Evolutionary conservation across 768 basidiomycete genomes (phyloP), one percentile per base, ranked within the genome.

Genomic region (Lenzites betulinus): DNA sequence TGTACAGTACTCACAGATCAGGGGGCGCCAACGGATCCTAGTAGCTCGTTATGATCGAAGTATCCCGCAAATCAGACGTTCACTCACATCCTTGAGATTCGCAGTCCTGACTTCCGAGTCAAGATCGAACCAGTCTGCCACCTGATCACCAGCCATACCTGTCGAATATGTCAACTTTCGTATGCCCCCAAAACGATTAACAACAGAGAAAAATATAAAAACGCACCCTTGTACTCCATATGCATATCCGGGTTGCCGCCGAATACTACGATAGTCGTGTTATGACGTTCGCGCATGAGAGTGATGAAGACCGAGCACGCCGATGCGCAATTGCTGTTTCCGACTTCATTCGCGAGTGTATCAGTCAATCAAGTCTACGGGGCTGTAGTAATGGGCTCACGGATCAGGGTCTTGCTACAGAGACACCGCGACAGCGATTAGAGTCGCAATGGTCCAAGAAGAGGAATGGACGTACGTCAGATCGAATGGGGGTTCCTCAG

Each of bases 221-320:
- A 33, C 30, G 13, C 13, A 48, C 76, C 78, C 69, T 84, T 84
- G 71, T 76, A 85, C 66, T 86, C 72, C 60, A 84, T 73, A 25
- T 67, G 65, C 65, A 81, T 74, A 4, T 78, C 77, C 2, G 84
- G 82, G 69, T 81, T 83, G 25, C 84, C 84, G 23, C 85, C 84
- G 61, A 86, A 85, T 15, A 84, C 70, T 4, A 80, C 83, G 44
- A 81, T 79, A 64, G 77, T 82, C 3, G 80, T 83, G 9, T 75
- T 67, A 64, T 84, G 81, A 13, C 77, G 71, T 67, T 87, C 86
- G 52, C 77, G 75, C 84, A 87, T 85, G 53, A 85, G 67, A 2
- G 84, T 85, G 57, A 78, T 81, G 68, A 86, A 86, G 79, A 85
- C 79, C 0, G 85, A 82, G 60, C 86, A 86, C 1, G 86, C 86